A percentile compares a stretch with the other conserved stretches of the same genome.
Evolutionary conservation across 2,329 filamentous ascomycete genomes (phyloP).

Genomic region (Knufia fluminis): DNA sequence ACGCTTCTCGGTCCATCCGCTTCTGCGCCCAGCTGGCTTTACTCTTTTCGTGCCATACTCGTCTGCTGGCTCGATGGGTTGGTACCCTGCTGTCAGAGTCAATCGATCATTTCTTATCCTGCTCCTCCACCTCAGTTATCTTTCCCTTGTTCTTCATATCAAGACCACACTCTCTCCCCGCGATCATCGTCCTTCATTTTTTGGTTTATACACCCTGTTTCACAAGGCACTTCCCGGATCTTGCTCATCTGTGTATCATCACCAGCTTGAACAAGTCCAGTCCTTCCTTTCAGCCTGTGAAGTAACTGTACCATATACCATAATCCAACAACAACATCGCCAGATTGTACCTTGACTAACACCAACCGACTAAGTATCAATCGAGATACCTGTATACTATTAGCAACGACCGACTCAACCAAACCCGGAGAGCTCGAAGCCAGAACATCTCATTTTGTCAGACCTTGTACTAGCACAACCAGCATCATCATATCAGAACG

Average conservation of each 20-base stretch:
- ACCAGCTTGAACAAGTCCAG: slow-evolving; percentile 23
- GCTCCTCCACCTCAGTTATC: slow-evolving; percentile 20
- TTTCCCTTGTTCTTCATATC: slow-evolving; percentile 22
- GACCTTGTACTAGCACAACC: slow-evolving; percentile 15
- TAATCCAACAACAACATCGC: slow-evolving; percentile 9
- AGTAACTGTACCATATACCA: slow-evolving; percentile 12
- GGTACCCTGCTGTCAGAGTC: slow-evolving; percentile 15
- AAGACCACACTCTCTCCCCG: slow-evolving; percentile 22
- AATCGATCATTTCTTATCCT: slow-evolving; percentile 23
- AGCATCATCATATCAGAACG: slow-evolving; percentile 1
- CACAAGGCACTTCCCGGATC: slow-evolving; percentile 23
- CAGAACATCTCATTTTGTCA: slow-evolving; percentile 11
- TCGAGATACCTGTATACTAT: slow-evolving; percentile 10
- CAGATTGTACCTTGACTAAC: slow-evolving; percentile 5
- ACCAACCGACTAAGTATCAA: slow-evolving; percentile 5
- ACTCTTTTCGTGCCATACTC: slow-evolving; percentile 14
- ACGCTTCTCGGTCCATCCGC: slow-evolving; percentile 10
- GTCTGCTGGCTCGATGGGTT: slow-evolving; percentile 8
- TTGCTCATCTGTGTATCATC: slow-evolving; percentile 23
- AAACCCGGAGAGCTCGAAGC: background rate
- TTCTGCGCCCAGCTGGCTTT: slow-evolving; percentile 6
- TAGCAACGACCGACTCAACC: background rate
- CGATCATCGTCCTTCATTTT: slow-evolving; percentile 20
- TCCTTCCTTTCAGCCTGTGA: slow-evolving; percentile 22
- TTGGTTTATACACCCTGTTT: slow-evolving; percentile 21